Evolutionary conservation across 1,139 yeast species (phyloP), one percentile per base, ranked within the genome.

Genomic region (Fermentozyma sake): DNA sequence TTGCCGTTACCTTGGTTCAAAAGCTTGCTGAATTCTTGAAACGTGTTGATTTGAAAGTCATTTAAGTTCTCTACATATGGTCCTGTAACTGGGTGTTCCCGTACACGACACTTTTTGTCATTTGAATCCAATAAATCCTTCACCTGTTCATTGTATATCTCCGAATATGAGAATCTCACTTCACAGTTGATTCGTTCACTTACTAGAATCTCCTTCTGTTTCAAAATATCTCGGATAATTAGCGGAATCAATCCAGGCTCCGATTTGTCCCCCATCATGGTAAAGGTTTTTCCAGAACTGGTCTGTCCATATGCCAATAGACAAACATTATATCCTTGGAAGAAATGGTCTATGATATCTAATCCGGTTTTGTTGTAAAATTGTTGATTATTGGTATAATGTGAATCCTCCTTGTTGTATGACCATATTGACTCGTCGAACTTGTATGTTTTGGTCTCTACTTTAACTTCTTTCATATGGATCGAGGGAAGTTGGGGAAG

Each of bases 241-340:
- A 70, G 48, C 0, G 89, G 87, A 15, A 80, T 75, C 18, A 81
- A 48, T 0, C 89, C 89, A 0, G 72, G 72, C 11, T 68, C 68
- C 10, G 42, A 42, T 1, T 57, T 50, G 7, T 50, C 42, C 0
- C 89, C 89, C 79, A 79, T 75, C 87, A 81, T 80, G 1, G 89
- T 79, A 42, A 63, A 72, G 0, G 89, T 76, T 44, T 81, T 81
- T 3, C 91, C 91, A 1, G 68, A 58, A 3, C 89, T 82, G 1
- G 91, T 81, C 48, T 81, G 89, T 1, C 93, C 93, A 44, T 82
- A 78, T 0, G 91, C 89, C 42, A 82, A 62, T 7, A 82, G 68
- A 48, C 91, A 81, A 14, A 83, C 79, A 47, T 82, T 81, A 50
- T 68, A 82, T 0, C 93, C 93, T 32, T 67, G 67, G 40, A 80